These are phyloP conservation scores for Ceratocystis lukuohia DNA, from an alignment of 2,329 filamentous ascomycete species.

Conservation along the genomic window DNA sequence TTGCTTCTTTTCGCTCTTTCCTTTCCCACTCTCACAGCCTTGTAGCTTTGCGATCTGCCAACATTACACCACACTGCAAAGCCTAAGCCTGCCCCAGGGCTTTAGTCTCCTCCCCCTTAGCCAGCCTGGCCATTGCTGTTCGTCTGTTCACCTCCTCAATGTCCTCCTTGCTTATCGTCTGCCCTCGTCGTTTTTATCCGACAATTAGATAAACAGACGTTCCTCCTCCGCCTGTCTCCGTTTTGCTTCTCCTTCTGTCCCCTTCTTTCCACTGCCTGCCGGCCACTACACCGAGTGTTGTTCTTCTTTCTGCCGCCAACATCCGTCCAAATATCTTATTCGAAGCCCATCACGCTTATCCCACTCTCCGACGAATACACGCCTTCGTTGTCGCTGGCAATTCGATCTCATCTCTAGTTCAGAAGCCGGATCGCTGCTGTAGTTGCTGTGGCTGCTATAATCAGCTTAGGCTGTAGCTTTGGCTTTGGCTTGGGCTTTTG, in stretches of 20 bases:
- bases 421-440: too few species aligned
- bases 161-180: too few species aligned
- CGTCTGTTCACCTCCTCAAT: background rate
- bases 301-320: too few species aligned
- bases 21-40: background rate
- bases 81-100: background rate
- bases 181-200: background rate
- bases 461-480: too few species aligned
- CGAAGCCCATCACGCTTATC: too few species aligned
- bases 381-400: too few species aligned
- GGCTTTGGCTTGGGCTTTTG: too few species aligned
- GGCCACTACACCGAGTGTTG: too few species aligned
- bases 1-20: background rate
- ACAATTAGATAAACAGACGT: background rate
- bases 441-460: too few species aligned
- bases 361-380: too few species aligned
- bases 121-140: background rate
- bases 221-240: background rate
- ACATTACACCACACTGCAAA: background rate
- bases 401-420: too few species aligned
- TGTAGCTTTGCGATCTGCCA: background rate
- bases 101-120: background rate
- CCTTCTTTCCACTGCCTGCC: background rate
- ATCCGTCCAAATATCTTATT: too few species aligned
- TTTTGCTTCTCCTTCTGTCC: background rate